Percentiles rank a stretch among this genome's conserved stretches.
phyloP scores from a whole-genome alignment of 1,284 basidiomycete species.

The Termitomyces sp. region DNA sequence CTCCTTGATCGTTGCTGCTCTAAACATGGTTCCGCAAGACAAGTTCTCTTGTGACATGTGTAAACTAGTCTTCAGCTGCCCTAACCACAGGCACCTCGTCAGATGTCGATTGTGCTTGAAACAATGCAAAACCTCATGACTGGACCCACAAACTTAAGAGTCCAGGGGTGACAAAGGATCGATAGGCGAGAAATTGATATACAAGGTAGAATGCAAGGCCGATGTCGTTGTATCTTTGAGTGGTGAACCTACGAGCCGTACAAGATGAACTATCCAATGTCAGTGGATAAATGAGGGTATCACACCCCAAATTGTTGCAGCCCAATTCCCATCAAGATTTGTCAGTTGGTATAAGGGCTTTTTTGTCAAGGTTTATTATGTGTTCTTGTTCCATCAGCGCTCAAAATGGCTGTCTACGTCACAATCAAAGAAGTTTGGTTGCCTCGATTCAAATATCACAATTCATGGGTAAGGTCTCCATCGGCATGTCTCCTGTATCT shows the following conservation, averaged over 20 bases:
- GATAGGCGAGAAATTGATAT: neutral
- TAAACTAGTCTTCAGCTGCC: no score
- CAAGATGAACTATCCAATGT: no score
- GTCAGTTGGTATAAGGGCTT: no score
- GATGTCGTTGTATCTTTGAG: neutral
- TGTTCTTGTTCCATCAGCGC: no score
- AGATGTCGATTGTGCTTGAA: neutral
- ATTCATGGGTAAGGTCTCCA: slow-evolving; percentile 69
- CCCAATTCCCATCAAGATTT: no score
- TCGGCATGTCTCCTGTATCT: neutral
- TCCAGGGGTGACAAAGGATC: neutral
- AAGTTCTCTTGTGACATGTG: neutral
- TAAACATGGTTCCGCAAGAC: neutral
- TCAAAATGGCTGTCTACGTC: slow-evolving; percentile 68
- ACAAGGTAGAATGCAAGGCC: neutral
- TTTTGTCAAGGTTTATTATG: no score
- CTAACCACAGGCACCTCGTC: neutral
- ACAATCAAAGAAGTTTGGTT: slow-evolving; percentile 80
- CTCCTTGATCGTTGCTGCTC: neutral
- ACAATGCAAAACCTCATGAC: neutral
- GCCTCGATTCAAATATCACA: slow-evolving; percentile 53
- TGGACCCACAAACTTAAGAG: neutral
- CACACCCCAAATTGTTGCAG: no score
- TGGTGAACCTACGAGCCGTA: no score
- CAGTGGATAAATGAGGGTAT: no score